These are phyloP conservation scores for Fusarium nematophilum DNA, from an alignment of 2,329 filamentous ascomycete species.

Conservation along the genomic window DNA sequence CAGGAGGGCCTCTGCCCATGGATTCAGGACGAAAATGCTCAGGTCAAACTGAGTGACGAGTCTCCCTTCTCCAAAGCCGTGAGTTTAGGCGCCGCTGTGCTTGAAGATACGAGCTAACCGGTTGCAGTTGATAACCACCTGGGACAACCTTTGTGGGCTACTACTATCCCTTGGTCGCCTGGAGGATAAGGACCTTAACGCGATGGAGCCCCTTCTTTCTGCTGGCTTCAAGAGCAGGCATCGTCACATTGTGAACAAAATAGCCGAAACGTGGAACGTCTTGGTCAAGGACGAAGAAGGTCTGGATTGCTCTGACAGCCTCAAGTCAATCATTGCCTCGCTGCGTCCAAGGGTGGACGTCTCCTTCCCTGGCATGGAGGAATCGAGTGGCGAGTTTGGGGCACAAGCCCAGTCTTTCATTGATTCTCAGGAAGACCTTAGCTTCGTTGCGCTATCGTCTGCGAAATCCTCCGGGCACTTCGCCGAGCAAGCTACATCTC, in stretches of 20 bases:
- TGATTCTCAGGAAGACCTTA: slow-evolving; percentile 62
- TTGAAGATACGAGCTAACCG: slow-evolving; percentile 40
- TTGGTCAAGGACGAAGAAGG: slow-evolving; percentile 71
- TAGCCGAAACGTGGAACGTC: slow-evolving; percentile 72
- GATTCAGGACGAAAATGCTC: slow-evolving; percentile 68
- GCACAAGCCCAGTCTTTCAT: slow-evolving; percentile 56
- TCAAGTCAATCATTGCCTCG: slow-evolving; percentile 72
- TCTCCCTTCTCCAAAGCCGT: slow-evolving; percentile 57
- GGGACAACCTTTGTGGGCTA: slow-evolving; percentile 60
- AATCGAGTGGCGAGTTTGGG: slow-evolving; percentile 51
- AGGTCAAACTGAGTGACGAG: slow-evolving; percentile 55
- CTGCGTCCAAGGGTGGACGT: slow-evolving; percentile 66
- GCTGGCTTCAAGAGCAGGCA: slow-evolving; percentile 70
- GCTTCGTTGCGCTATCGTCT: slow-evolving; percentile 47
- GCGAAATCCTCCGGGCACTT: slow-evolving; percentile 45
- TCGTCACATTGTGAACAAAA: slow-evolving; percentile 62
- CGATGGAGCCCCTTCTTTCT: slow-evolving; percentile 66
- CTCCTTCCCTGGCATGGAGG: slow-evolving; percentile 57
- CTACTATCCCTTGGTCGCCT: slow-evolving; percentile 51
- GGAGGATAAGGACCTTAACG: slow-evolving; percentile 58
- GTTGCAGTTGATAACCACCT: slow-evolving; percentile 59
- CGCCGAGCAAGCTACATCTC: slow-evolving; percentile 23
- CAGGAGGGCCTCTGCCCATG: slow-evolving; percentile 72
- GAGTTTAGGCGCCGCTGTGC: slow-evolving; percentile 42
- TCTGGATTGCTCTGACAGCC: slow-evolving; percentile 71